Percentiles rank a stretch among this genome's conserved stretches.
Evolutionary conservation across 225 moss, liverwort and hornwort genomes (phyloP).

Genomic region (Pleurozium schreberi): DNA sequence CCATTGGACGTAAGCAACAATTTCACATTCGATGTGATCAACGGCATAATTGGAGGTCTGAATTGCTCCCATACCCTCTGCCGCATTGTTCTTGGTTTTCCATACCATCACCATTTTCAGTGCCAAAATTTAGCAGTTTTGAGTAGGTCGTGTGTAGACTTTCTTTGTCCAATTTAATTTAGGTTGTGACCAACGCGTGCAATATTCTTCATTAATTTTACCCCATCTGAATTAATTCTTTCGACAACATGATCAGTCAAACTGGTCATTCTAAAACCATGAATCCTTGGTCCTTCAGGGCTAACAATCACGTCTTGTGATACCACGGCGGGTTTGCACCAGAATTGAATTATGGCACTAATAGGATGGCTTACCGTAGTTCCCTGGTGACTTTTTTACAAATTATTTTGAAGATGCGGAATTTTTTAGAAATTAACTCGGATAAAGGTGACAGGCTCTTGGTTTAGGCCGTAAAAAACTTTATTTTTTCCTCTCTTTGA

Average conservation of each 20-base stretch:
- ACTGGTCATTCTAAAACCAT: neutral
- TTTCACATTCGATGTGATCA: conserved; percentile 73
- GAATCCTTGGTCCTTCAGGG: neutral
- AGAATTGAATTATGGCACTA: neutral
- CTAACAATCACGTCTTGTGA: neutral
- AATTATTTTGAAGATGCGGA: neutral
- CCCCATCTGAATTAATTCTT: neutral
- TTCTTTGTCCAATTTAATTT: neutral
- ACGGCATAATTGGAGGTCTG: conserved; percentile 60
- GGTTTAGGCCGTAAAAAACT: no score
- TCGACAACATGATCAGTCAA: neutral
- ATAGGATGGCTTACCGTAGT: neutral
- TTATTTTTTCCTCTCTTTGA: neutral
- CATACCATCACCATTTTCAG: neutral
- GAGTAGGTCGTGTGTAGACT: neutral
- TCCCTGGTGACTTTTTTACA: neutral
- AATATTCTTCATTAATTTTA: neutral
- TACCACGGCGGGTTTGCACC: neutral
- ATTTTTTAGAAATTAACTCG: neutral
- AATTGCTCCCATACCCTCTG: neutral
- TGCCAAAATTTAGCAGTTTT: neutral
- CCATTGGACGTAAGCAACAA: conserved; percentile 84
- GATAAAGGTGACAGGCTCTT: neutral
- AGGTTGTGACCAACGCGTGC: neutral
- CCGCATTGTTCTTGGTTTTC: neutral